phyloP scores from a whole-genome alignment of 805 yeast genomes.

The Yamadazyma phyllophila region DNA sequence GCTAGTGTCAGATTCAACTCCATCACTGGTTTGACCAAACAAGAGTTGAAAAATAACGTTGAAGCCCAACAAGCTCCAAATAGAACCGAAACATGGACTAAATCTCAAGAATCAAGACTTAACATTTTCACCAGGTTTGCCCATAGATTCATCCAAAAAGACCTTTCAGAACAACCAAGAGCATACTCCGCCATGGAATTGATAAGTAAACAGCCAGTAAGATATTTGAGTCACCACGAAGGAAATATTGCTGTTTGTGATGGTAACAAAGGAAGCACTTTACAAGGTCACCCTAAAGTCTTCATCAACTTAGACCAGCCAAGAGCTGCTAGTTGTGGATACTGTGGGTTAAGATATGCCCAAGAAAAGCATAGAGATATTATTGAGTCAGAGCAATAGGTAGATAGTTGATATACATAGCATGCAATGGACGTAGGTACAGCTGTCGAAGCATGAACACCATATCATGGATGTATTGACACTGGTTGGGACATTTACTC shows the following conservation, averaged over 20 bases:
- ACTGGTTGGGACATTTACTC: no score
- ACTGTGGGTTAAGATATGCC: constrained; percentile 73
- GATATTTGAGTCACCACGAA: constrained; percentile 49
- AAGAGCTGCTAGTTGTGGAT: constrained; percentile 70
- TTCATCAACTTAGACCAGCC: constrained; percentile 79
- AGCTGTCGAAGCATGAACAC: no score
- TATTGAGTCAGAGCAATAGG: constrained; percentile 25
- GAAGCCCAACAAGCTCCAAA: constrained; percentile 74
- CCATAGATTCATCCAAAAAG: constrained; percentile 65
- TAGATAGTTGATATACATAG: not conserved
- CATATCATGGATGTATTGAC: no score
- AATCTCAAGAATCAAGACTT: constrained; percentile 58
- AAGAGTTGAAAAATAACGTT: constrained; percentile 21
- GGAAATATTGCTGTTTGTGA: constrained; percentile 75
- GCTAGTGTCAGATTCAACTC: constrained; percentile 10
- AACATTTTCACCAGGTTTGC: constrained; percentile 55
- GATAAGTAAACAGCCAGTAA: constrained; percentile 70
- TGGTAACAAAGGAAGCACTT: constrained; percentile 65
- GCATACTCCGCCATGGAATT: constrained; percentile 84
- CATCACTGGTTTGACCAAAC: constrained; percentile 24
- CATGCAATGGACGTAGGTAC: not conserved
- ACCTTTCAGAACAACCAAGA: constrained; percentile 66
- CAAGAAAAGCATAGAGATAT: constrained; percentile 46
- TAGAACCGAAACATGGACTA: constrained; percentile 67
- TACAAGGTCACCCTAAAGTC: constrained; percentile 82